Base-by-base conservation (phyloP, 2,329 filamentous ascomycete genomes). In the Xylaria sp. region DNA sequence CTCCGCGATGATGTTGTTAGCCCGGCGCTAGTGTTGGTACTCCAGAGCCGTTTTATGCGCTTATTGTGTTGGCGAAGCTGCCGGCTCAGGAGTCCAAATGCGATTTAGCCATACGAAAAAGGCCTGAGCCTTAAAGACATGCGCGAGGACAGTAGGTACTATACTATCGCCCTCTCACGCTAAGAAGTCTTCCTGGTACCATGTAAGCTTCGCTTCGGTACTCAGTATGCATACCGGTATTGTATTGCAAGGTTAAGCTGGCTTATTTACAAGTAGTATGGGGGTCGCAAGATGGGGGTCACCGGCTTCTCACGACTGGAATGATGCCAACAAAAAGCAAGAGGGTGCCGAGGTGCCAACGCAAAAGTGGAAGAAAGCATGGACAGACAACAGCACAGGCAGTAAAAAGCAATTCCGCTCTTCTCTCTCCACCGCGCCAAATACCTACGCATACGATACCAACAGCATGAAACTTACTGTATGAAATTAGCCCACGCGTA, bases 241-340 rank as follows among this genome's bases (percentile, higher is more conserved):
- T 46, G 23, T 58, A 2, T 10, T 44, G 25, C 18, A 25, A 32
- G 41, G 23, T 57, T 34, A 25, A 56, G 20, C 39, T 61, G 44
- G 46, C 51, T 63, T 39, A 39, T 41, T 37, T 37, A 37, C 34
- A 37, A 32, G 41, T 25, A 60, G 10, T 39, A 60, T 25, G 56
- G 61, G 61, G 61, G 50, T 61, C 34, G 18, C 28, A 39, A 56
- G 50, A 32, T 46, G 37, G 60, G 60, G 66, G 61, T 61, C 34
- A 37, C 25, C 18, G 61, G 56, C 32, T 15, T 37, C 46, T 41
- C 50, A 44, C 15, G n/a, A 15, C 5, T 23, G 54, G 20, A 48
- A 23, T 13, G 32, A 37, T 61, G 32, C 39, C 61, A 50, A 50
- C 51, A 39, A 59, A 64, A 68, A 61, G 37, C 60, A 60, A 60